phyloP scores from a whole-genome alignment of 2,329 filamentous ascomycete species.

The Cladosporium colombiae region DNA sequence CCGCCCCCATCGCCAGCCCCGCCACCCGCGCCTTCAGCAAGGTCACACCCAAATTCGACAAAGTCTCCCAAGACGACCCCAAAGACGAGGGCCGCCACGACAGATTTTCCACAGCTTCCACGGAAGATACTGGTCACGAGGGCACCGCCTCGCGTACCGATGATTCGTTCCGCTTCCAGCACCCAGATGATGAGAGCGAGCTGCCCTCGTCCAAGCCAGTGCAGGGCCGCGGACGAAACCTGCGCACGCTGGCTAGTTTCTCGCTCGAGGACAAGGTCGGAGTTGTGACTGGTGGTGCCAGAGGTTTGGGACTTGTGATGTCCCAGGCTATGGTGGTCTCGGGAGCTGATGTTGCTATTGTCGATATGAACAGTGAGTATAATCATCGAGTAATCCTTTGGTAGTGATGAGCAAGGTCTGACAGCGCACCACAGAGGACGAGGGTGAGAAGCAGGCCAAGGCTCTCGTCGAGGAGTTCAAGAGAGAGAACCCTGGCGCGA shows the following conservation, averaged over 20 bases:
- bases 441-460: slow-evolving; percentile 75
- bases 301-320: slow-evolving; percentile 89
- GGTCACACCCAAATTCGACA: slow-evolving; percentile 24
- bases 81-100: slow-evolving; percentile 34
- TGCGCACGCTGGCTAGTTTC: slow-evolving; percentile 82
- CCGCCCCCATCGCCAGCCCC: slow-evolving; percentile 24
- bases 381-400: background rate
- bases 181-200: slow-evolving; percentile 74
- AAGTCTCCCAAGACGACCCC: slow-evolving; percentile 29
- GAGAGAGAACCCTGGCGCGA: slow-evolving; percentile 74
- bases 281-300: slow-evolving; percentile 85
- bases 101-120: slow-evolving; percentile 38
- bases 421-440: slow-evolving; percentile 62
- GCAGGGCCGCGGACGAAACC: slow-evolving; percentile 76
- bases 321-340: slow-evolving; percentile 86
- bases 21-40: slow-evolving; percentile 30
- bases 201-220: slow-evolving; percentile 71
- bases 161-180: slow-evolving; percentile 73
- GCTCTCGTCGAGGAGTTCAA: slow-evolving; percentile 74
- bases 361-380: slow-evolving; percentile 83
- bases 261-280: slow-evolving; percentile 81
- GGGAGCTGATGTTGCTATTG: slow-evolving; percentile 85
- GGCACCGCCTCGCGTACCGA: slow-evolving; percentile 80
- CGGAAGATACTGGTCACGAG: slow-evolving; percentile 48
- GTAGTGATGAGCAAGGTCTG: background rate